phyloP scores from a whole-genome alignment of 2,329 filamentous ascomycete species.

The Hypomyces perniciosus region DNA sequence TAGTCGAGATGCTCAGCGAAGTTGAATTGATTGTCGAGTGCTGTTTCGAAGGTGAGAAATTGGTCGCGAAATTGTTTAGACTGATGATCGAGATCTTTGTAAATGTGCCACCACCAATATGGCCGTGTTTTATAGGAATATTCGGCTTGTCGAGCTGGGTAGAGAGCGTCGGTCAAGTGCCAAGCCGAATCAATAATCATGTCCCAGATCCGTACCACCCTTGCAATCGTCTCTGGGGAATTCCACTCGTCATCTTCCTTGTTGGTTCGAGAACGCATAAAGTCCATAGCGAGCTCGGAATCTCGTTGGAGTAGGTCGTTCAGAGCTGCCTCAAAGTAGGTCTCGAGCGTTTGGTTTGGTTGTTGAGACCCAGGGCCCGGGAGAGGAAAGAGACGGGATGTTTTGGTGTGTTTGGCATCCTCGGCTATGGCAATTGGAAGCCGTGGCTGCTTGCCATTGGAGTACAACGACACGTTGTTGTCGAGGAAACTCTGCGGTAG shows the following conservation, averaged over 20 bases:
- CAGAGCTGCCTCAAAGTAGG: constrained; percentile 28
- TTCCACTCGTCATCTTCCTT: constrained; percentile 9
- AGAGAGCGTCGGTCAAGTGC: constrained; percentile 30
- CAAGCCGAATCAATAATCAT: constrained; percentile 34
- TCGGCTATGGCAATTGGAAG: constrained; percentile 27
- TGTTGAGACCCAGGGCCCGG: constrained; percentile 18
- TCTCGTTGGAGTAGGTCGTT: constrained; percentile 15
- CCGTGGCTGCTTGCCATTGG: constrained; percentile 20
- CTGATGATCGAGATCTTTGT: constrained; percentile 28
- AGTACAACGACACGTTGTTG: constrained; percentile 37
- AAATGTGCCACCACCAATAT: constrained; percentile 37
- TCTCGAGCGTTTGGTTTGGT: constrained; percentile 23
- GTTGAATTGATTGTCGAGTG: constrained; percentile 23
- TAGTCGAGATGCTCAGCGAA: constrained; percentile 27
- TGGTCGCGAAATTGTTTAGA: constrained; percentile 25
- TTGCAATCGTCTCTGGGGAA: constrained; percentile 15
- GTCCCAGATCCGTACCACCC: constrained; percentile 22
- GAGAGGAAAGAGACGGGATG: constrained; percentile 24
- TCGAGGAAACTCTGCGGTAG: constrained; percentile 54
- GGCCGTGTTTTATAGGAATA: constrained; percentile 30
- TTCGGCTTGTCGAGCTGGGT: constrained; percentile 28
- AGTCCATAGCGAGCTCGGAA: constrained; percentile 16
- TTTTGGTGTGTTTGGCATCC: constrained; percentile 27
- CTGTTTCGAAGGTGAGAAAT: constrained; percentile 21
- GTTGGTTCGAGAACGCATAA: constrained; percentile 9